Base-by-base conservation (phyloP, 345 rosid genomes). In the Populus simonii region DNA sequence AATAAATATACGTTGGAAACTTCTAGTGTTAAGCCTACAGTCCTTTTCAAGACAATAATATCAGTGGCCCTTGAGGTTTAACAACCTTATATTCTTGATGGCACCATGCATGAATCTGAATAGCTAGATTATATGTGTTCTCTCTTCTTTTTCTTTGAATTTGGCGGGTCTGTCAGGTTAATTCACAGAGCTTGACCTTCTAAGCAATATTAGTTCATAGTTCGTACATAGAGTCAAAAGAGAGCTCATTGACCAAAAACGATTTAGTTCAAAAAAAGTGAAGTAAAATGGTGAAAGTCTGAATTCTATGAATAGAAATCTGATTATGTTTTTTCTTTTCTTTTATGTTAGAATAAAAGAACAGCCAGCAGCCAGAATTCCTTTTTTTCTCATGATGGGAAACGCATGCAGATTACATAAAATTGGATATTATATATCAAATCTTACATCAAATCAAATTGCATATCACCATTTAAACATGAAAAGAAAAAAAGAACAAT, bases 201-300 rank as follows among this genome's bases (percentile, higher is more conserved):
- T 29, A 7, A 65, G 23, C 63, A 49, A 31, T 8, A 45, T 33
- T 4, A 4, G 36, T 4, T 33, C 36, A 33, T 33, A 33, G 36
- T 33, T 33, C 36, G 36, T 33, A 33, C 36, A 33, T 33, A 5
- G 36, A 33, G 36, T 33, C 36, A 33, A 33, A 33, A 33, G 36
- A 33, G 36, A 33, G 23, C 31, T 45, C 39, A 10, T 31, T 18
- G 55, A 63, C 33, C 25, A 69, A 51, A 62, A 43, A 53, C 27
- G 41, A 12, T 27, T 43, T 73, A 27, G 66, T 20, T 77, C 61
- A 69, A 67, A 77, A 67, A n/a, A 27, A 74, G 74, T 76, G 70
- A 66, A 79, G 27, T 29, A 33, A 41, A 12, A 27, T 71, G 4
- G 41, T 39, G 68, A 57, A 66, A 70, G 41, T 76, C 59, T 51